A percentile compares a stretch with the other conserved stretches of the same genome.
These are phyloP conservation scores for Botrytis sinoallii DNA, from an alignment of 2,329 filamentous ascomycete species.

Conservation along the genomic window DNA sequence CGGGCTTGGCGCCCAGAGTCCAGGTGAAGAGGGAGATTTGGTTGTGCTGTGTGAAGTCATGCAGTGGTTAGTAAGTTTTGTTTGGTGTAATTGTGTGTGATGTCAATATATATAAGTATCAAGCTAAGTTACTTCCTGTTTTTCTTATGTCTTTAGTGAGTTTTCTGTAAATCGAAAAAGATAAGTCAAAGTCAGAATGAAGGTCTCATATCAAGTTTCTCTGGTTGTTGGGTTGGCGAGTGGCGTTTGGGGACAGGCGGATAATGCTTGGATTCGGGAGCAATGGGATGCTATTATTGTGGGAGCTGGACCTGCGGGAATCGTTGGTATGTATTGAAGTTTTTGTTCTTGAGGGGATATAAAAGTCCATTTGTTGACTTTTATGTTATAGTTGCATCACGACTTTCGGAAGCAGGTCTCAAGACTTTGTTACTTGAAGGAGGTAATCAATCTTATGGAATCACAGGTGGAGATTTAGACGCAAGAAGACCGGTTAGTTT, in stretches of 20 bases:
- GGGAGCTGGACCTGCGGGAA: conserved; percentile 50
- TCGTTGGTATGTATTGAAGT: conserved; percentile 39
- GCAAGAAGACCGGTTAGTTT: conserved; percentile 37
- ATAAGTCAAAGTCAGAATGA: background rate
- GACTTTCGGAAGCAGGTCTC: conserved; percentile 50
- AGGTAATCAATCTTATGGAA: conserved; percentile 49
- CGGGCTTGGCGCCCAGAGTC: background rate
- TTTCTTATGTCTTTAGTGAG: background rate
- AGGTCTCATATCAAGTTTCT: background rate
- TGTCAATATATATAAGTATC: background rate
- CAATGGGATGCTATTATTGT: conserved; percentile 43
- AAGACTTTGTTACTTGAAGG: conserved; percentile 52
- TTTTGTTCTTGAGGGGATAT: background rate
- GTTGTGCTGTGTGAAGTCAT: background rate
- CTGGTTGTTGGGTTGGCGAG: background rate
- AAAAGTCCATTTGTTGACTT: background rate
- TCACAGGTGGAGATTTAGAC: conserved; percentile 46
- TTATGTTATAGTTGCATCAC: conserved; percentile 39
- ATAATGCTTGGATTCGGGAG: conserved; percentile 30
- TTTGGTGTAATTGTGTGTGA: background rate
- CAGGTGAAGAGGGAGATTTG: background rate
- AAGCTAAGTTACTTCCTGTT: background rate
- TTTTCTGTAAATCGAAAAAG: background rate
- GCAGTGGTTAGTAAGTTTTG: background rate
- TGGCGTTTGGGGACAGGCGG: background rate